Evolutionary conservation across 1,284 basidiomycete species (phyloP), one percentile per base, ranked within the genome.

Genomic region (Sphaerobolus stellatus): DNA sequence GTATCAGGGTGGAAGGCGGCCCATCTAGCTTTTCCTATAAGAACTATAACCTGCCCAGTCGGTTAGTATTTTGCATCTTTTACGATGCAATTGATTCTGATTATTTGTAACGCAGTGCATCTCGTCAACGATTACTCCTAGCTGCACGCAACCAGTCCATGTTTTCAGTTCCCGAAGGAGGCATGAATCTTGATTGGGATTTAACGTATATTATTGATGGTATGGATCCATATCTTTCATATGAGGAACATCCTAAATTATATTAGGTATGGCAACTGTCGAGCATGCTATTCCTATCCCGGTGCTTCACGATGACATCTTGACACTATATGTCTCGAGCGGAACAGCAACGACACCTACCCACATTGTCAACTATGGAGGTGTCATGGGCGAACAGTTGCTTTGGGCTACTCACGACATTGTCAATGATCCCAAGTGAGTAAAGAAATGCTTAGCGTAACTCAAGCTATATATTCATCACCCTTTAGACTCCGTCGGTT

Each of bases 111-210:
- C n/a, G 22, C 58, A 84, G 86, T 16, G 85, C 86, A 22, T 84
- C 86, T 24, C 76, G 87, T 11, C 86, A 89, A 62, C 74, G 86
- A 30, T 68, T 89, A 43, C 70, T 89, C 28, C 69, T 79, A 13
- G 81, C 79, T 48, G 84, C 85, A 13, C 74, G 75, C 41, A 79
- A 85, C 52, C 64, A 88, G 43, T 76, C 72, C 30, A 86, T 89
- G 86, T 72, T 85, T 9, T 87, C 85, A 56, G 80, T 88, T 3
- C 86, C 86, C 0, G 86, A 89, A 67, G 86, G 86, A 20, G 86
- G 86, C 7, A 86, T 86, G 83, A 87, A 86, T 61, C 81, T 75
- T 34, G 86, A 88, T 59, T 89, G 87, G 87, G 84, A 88, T 60
- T 67, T 82, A 60, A 87, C 86, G 0, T 89, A 88, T 60, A 86